Evolutionary conservation across 1,284 basidiomycete genomes (phyloP).

Genomic region (Veloporphyrellus conicus): DNA sequence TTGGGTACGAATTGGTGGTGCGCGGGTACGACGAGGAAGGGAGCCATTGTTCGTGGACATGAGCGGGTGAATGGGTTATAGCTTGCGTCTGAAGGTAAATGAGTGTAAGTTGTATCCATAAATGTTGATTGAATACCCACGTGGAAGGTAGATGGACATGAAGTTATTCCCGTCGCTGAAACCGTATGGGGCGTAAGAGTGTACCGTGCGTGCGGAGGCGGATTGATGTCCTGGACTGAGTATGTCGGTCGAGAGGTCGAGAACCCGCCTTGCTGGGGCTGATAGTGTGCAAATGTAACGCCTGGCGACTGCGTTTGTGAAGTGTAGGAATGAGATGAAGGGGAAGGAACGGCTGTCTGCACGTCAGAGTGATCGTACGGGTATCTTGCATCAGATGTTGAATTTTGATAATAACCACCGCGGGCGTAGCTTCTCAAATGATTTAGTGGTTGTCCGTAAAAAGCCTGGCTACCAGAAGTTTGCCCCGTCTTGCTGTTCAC

Average conservation of each 20-base stretch:
- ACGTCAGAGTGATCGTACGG: conserved; percentile 22
- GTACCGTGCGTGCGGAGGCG: conserved; percentile 22
- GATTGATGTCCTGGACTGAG: conserved; percentile 22
- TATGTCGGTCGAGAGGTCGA: conserved; percentile 35
- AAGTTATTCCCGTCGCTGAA: conserved; percentile 13
- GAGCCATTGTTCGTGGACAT: conserved; percentile 28
- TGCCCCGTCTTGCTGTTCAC: conserved; percentile 9
- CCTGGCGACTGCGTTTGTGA: conserved; percentile 20
- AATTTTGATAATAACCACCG: conserved; percentile 16
- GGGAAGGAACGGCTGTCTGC: conserved; percentile 14
- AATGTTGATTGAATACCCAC: conserved; percentile 11
- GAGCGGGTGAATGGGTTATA: conserved; percentile 14
- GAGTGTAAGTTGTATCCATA: neutral
- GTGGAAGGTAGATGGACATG: conserved; percentile 28
- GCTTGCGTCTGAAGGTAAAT: conserved; percentile 16
- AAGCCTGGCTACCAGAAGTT: conserved; percentile 10
- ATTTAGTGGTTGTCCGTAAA: conserved; percentile 13
- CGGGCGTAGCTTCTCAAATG: conserved; percentile 17
- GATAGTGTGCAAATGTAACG: conserved; percentile 35
- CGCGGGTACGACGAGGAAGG: conserved; percentile 26
- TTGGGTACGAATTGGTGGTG: conserved; percentile 16
- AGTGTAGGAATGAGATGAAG: conserved; percentile 14
- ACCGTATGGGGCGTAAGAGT: conserved; percentile 17
- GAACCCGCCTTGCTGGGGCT: conserved; percentile 35
- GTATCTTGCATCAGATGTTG: conserved; percentile 20